Percentiles rank a stretch among this genome's conserved stretches.
phyloP scores from a whole-genome alignment of 768 basidiomycete genomes.

The Trametes gibbosa region DNA sequence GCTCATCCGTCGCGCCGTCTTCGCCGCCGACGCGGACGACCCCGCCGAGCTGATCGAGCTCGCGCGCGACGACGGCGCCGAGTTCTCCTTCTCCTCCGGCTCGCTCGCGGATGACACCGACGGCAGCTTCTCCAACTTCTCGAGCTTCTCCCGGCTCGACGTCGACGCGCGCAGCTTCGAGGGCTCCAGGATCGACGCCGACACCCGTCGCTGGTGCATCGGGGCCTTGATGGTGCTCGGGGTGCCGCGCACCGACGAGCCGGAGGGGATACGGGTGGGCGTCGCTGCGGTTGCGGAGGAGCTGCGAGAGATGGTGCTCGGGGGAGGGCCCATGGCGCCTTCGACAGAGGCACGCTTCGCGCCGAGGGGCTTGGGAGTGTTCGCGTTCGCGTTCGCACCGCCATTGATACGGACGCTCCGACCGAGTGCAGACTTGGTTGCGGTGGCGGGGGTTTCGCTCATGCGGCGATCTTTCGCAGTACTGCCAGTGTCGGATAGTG shows the following conservation, averaged over 20 bases:
- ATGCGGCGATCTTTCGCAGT: slow-evolving; percentile 36
- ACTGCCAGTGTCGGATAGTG: slow-evolving; percentile 49
- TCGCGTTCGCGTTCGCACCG: slow-evolving; percentile 13
- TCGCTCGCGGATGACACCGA: slow-evolving; percentile 40
- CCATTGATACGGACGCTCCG: slow-evolving; percentile 50
- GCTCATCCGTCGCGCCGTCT: slow-evolving; percentile 23
- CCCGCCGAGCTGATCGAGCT: slow-evolving; percentile 10
- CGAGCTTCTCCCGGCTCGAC: slow-evolving; percentile 27
- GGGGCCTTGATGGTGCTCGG: slow-evolving; percentile 21
- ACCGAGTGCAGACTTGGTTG: slow-evolving; percentile 39
- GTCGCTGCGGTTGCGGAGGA: slow-evolving; percentile 15
- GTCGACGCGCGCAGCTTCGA: slow-evolving; percentile 35
- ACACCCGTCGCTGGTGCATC: slow-evolving; percentile 17
- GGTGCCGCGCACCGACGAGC: slow-evolving; percentile 14
- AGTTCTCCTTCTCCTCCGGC: slow-evolving; percentile 50
- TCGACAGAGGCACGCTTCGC: slow-evolving; percentile 20
- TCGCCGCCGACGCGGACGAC: slow-evolving; percentile 1
- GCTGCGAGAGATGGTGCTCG: slow-evolving; percentile 18
- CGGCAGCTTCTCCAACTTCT: slow-evolving; percentile 25
- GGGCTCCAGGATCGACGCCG: slow-evolving; percentile 30
- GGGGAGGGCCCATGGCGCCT: slow-evolving; percentile 54
- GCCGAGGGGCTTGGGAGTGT: slow-evolving; percentile 6
- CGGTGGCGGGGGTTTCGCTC: slow-evolving; percentile 34
- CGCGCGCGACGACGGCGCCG: slow-evolving; percentile 22
- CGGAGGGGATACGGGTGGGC: slow-evolving; percentile 24